Percentiles rank a stretch among this genome's conserved stretches.
phyloP scores from a whole-genome alignment of 345 rosid genomes.

The Citrus medica region DNA sequence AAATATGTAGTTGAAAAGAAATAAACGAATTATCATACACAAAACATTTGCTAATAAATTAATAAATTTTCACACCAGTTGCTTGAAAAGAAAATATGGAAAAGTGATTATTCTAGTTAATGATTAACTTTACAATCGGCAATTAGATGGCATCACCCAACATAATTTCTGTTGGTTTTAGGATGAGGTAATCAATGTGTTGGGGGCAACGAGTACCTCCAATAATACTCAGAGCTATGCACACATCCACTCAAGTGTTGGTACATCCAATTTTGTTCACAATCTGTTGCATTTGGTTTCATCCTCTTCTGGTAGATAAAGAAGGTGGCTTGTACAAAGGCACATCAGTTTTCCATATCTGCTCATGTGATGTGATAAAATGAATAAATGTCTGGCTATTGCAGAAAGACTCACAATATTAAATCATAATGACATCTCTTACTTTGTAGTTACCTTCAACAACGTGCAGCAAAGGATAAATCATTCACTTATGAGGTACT shows the following conservation, averaged over 20 bases:
- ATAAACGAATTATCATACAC: too few species aligned
- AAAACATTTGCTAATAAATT: not conserved
- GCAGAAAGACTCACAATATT: not conserved
- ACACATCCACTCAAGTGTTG: not conserved
- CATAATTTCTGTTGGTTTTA: not conserved
- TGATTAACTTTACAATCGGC: not conserved
- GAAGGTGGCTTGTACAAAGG: not conserved
- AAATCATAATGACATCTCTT: constrained; percentile 16
- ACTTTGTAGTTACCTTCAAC: constrained; percentile 74
- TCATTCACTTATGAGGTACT: constrained; percentile 88
- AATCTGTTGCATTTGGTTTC: not conserved
- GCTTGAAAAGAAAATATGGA: not conserved
- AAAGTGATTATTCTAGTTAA: not conserved
- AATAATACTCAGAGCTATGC: not conserved
- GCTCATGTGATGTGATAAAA: constrained; percentile 4
- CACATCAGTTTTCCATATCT: constrained; percentile 1
- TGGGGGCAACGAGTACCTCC: not conserved
- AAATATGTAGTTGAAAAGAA: not conserved
- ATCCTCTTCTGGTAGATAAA: not conserved
- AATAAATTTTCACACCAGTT: not conserved
- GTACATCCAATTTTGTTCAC: not conserved
- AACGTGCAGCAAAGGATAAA: constrained; percentile 73
- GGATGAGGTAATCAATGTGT: not conserved
- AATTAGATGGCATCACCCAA: not conserved
- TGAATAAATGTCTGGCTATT: not conserved